Base-by-base conservation (phyloP, 768 basidiomycete species). In the Hirschioporus abietinus region DNA sequence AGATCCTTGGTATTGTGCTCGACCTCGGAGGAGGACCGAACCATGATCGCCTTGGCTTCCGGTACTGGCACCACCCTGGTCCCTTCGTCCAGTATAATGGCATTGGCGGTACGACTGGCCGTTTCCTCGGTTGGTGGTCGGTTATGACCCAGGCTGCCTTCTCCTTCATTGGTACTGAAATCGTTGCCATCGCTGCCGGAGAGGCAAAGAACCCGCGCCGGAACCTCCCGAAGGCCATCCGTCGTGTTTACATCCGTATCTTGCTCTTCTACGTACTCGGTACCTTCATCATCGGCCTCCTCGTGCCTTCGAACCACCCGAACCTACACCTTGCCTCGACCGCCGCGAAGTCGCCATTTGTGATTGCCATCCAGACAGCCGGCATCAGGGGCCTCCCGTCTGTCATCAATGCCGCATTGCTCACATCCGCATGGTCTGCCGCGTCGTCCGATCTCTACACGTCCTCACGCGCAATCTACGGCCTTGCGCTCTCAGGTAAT, bases 81-180 rank as follows among this genome's bases (percentile, higher is more conserved):
- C 84, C 88, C 0, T 84, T 89, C 70, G 78, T 77, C 0, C 77
- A 87, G 68, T 83, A 68, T 65, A 10, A 77, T 42, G 73, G 70
- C 2, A 76, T 79, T 58, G 64, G 71, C 27, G 87, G 87, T 0
- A 65, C 77, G 1, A 79, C 78, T 57, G 86, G 86, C 24, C 80
- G 78, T 27, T 88, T 88, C 78, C 75, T 81, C 15, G 79, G 79
- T 5, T 78, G 77, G 65, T 86, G 81, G 77, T 79, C 83, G 1
- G 86, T 85, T 61, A 79, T 85, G 65, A 82, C 79, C 9, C 84
- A 87, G 70, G 88, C 87, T 17, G 84, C 83, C 3, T 88, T 88
- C 76, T 81, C 84, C 15, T 87, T 80, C 73, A 79, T 84, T 30
- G 88, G 88, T 15, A 85, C 86, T 0, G 87, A 88, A 71, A 75